Evolutionary conservation across 192 early-diverging fungal genomes (phyloP), one percentile per base, ranked within the genome.

Genomic region (Chytriomyces sp.): DNA sequence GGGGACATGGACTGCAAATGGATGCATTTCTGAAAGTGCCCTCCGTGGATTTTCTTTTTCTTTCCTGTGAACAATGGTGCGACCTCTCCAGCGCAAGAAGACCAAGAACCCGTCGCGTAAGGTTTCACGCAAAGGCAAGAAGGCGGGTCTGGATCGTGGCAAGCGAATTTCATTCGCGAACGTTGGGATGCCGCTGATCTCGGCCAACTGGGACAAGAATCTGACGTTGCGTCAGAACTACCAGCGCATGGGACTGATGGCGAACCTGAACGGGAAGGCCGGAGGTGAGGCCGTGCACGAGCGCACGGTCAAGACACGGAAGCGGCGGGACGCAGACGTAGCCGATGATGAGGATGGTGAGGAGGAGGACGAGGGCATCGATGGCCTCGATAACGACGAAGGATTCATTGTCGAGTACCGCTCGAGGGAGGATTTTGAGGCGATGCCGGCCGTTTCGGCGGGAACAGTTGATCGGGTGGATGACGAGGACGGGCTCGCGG

Each of bases 181-280:
- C 41, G 77, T 66, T 8, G 67, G 66, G 30, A 77, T 64, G 32
- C 81, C 81, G 28, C 14, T 65, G 3, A 59, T 86, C 49, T 64
- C 80, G 28, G 61, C 79, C 41, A 75, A 81, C 69, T 87, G 85
- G 85, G 82, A 87, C 75, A 80, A 80, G 62, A 81, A 74, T 57
- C 71, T 83, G 56, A 87, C 85, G 2, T 70, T 87, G 25, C 56
- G 74, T 17, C 81, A 87, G 64, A 87, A 87, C 79, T 87, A 87
- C 73, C 73, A 76, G 52, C 39, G 64, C 31, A 70, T 87, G 60
- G 85, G 85, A 8, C 55, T 86, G n/a, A 34, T 81, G 19, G 68
- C 79, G 8, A 59, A 65, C 22, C 70, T 86, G 39, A 83, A 86
- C 72, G 85, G 83, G 22, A 70, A 72, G 28, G 75, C 85, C 8